Evolutionary conservation across 2,329 filamentous ascomycete genomes (phyloP).

Genomic region (Xylariaceae sp.): DNA sequence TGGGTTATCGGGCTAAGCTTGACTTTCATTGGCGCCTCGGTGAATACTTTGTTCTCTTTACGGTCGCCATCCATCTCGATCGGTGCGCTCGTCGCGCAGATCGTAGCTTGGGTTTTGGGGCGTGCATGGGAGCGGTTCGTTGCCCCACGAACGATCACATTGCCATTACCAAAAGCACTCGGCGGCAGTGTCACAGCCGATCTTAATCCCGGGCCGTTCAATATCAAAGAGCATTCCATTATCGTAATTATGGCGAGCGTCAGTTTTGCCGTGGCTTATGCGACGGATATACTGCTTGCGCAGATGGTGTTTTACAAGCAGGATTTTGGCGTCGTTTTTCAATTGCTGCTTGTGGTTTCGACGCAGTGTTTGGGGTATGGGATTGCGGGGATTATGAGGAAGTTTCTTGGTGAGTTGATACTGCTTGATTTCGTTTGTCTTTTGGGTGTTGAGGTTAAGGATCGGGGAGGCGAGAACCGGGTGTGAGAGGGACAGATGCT

Average conservation of each 20-base stretch:
- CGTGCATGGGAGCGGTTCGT: slow-evolving; percentile 56
- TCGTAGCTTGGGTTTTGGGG: slow-evolving; percentile 61
- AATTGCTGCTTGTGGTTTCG: slow-evolving; percentile 62
- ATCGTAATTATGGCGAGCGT: slow-evolving; percentile 70
- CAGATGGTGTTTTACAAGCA: slow-evolving; percentile 70
- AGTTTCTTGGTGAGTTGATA: slow-evolving; percentile 50
- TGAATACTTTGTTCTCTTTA: slow-evolving; percentile 62
- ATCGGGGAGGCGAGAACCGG: too few relatives aligned
- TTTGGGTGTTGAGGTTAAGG: too few relatives aligned
- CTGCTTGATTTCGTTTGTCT: too few relatives aligned
- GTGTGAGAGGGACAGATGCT: too few relatives aligned
- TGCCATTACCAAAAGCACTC: slow-evolving; percentile 49
- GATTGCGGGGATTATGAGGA: slow-evolving; percentile 63
- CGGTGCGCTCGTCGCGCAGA: slow-evolving; percentile 58
- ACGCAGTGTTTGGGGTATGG: slow-evolving; percentile 68
- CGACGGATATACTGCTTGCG: slow-evolving; percentile 69
- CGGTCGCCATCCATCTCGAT: slow-evolving; percentile 59
- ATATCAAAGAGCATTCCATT: slow-evolving; percentile 65
- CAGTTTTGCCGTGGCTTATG: slow-evolving; percentile 66
- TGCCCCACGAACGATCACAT: slow-evolving; percentile 46
- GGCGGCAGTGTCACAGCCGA: too few relatives aligned
- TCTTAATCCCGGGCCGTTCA: slow-evolving; percentile 66
- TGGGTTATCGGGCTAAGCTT: slow-evolving; percentile 60
- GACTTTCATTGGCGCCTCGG: slow-evolving; percentile 53
- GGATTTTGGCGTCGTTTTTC: slow-evolving; percentile 62